Evolutionary conservation across 2,329 filamentous ascomycete genomes (phyloP), one percentile per base, ranked within the genome.

Genomic region (Ophiostoma fasciatum): DNA sequence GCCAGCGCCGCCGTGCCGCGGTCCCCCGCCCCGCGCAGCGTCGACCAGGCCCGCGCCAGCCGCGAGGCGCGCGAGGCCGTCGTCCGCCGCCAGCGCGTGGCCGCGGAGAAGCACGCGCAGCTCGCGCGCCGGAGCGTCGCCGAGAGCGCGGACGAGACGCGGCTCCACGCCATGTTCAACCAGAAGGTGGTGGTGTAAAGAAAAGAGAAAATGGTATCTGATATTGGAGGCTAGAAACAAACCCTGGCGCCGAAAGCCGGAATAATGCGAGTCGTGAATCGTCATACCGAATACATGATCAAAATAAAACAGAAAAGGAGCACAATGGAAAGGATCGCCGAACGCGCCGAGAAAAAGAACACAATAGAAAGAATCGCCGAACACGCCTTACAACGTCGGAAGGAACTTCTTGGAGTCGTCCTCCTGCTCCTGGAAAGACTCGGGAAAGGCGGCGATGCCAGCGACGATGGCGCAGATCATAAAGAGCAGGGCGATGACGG

Each of bases 401-500:
- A 82, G 71, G 37, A 83, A 81, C 26, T 70, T 58, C 48, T 80
- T 60, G 2, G 79, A 80, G 48, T 81, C 78, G 35, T 71, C 60
- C 53, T 78, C 62, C 50, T 84, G 79, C 54, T 84, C 63, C 17
- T 62, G 63, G 46, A 74, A 78, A 2, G 73, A 74, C 54, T 85
- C 66, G 0, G 74, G 76, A 49, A 87, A 87, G 7, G 79, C 80
- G 1, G 80, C 81, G 28, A 88, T 66, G 1, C 78, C 81, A 5
- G 76, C 78, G n/a, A 87, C 56, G 43, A 88, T 85, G 2, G 74
- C 79, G 12, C 63, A 62, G 6, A 74, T 68, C 77, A 87, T 83
- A 51, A 88, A 75, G 0, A 67, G 43, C 18, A 85, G 49, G 1
- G 78, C 81, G 36, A 88, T 68, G 35, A 87, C 59, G 33, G 72